Percentiles rank a stretch among this genome's conserved stretches.
Evolutionary conservation across 225 moss, liverwort and hornwort species (phyloP).

Genomic region (Rhytidiadelphus loreus): DNA sequence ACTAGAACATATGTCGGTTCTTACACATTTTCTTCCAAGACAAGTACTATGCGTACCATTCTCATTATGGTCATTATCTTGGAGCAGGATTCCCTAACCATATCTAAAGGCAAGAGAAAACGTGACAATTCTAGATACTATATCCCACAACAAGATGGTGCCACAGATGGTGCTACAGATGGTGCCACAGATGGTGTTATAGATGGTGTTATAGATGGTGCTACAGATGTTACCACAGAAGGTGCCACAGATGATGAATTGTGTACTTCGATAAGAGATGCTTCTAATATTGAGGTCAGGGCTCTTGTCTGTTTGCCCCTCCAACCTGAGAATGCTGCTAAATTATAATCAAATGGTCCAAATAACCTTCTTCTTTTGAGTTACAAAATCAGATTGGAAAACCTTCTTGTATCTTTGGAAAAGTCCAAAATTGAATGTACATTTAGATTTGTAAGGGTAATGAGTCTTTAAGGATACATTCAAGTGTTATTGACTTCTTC

Average conservation of each 20-base stretch:
- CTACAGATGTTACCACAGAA: too few relatives aligned
- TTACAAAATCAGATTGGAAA: background rate
- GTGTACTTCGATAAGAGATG: constrained; percentile 11
- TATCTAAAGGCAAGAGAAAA: constrained; percentile 73
- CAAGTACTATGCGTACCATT: background rate
- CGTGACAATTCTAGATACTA: constrained; percentile 47
- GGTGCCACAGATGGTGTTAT: too few relatives aligned
- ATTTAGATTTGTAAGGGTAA: background rate
- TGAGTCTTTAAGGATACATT: background rate
- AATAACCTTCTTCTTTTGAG: background rate
- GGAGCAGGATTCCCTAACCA: constrained; percentile 74
- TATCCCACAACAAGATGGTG: constrained; percentile 68
- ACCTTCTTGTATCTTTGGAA: background rate
- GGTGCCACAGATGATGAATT: constrained; percentile 24
- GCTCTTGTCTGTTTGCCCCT: background rate
- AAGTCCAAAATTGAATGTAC: background rate
- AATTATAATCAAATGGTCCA: background rate
- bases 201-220: constrained; percentile 22
- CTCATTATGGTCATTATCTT: background rate
- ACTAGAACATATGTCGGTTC: background rate
- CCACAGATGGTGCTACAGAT: too few relatives aligned
- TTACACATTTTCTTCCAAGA: background rate
- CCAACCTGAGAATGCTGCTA: background rate
- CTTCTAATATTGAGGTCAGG: constrained; percentile 24
- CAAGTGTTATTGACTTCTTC: background rate